These are phyloP conservation scores for Schizophyllum commune DNA, from an alignment of 1,284 basidiomycete species.

Conservation along the genomic window DNA sequence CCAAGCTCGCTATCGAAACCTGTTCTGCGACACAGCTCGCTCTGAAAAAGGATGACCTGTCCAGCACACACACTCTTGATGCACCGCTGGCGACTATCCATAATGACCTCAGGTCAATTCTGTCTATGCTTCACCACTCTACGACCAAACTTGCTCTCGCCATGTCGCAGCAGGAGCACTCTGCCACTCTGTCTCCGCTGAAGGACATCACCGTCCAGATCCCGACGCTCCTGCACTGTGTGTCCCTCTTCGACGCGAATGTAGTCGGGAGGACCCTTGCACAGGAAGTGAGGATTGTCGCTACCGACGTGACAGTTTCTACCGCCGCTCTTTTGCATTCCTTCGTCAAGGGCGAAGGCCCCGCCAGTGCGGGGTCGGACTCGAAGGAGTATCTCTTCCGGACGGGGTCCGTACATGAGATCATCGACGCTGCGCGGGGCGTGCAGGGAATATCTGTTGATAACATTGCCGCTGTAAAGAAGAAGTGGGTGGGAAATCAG, in stretches of 20 bases:
- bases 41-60: conserved; percentile 9
- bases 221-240: conserved; percentile 51
- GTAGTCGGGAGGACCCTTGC: conserved; percentile 46
- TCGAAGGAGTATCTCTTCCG: conserved; percentile 48
- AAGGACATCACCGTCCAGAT: conserved; percentile 49
- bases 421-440: conserved; percentile 46
- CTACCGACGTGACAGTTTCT: conserved; percentile 39
- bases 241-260: conserved; percentile 38
- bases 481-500: conserved; percentile 46
- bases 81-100: conserved; percentile 31
- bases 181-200: conserved; percentile 46
- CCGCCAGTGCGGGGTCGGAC: conserved; percentile 13
- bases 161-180: conserved; percentile 46
- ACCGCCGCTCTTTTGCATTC: conserved; percentile 32
- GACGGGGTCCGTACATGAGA: conserved; percentile 58
- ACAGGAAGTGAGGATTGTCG: conserved; percentile 36
- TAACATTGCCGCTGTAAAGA: conserved; percentile 54
- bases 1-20: conserved; percentile 21
- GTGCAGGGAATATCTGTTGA: conserved; percentile 41
- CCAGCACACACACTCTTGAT: conserved; percentile 16
- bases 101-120: conserved; percentile 52
- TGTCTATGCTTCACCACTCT: conserved; percentile 52
- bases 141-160: conserved; percentile 61
- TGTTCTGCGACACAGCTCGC: conserved; percentile 36
- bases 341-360: conserved; percentile 25